A percentile compares a stretch with the other conserved stretches of the same genome.
phyloP scores from a whole-genome alignment of 371 early-diverging fungal genomes.

The Capillidium heterosporum region DNA sequence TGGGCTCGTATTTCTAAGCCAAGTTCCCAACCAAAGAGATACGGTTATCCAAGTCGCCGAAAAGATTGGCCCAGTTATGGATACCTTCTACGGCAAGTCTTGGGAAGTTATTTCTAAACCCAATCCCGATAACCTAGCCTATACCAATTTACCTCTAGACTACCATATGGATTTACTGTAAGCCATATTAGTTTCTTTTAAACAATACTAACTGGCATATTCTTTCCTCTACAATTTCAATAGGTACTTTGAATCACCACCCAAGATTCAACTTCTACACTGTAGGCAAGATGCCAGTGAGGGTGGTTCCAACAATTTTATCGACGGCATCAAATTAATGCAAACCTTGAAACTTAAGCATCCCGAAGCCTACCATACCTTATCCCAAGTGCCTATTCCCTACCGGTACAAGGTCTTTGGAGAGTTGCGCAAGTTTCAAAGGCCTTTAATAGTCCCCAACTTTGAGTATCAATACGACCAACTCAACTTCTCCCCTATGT shows the following conservation, averaged over 20 bases:
- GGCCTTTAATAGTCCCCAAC: slow-evolving; percentile 45
- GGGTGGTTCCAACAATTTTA: slow-evolving; percentile 63
- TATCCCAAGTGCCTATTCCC: slow-evolving; percentile 41
- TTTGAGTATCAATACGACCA: slow-evolving; percentile 18
- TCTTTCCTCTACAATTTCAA: not conserved
- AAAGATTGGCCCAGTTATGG: slow-evolving; percentile 50
- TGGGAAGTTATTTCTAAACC: slow-evolving; percentile 71
- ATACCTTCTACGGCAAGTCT: slow-evolving; percentile 67
- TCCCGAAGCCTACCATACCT: slow-evolving; percentile 38
- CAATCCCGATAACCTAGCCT: slow-evolving; percentile 72
- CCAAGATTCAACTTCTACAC: slow-evolving; percentile 71
- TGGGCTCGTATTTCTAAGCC: slow-evolving; percentile 54
- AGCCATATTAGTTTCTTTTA: slow-evolving; percentile 9
- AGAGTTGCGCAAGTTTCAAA: slow-evolving; percentile 46
- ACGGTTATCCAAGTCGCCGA: slow-evolving; percentile 35
- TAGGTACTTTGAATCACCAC: slow-evolving; percentile 66
- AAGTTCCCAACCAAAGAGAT: slow-evolving; percentile 37
- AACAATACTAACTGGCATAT: slow-evolving; percentile 29
- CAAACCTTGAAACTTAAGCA: slow-evolving; percentile 25
- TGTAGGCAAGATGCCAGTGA: slow-evolving; percentile 55
- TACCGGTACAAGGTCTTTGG: slow-evolving; percentile 71
- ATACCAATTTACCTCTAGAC: slow-evolving; percentile 62
- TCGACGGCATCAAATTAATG: slow-evolving; percentile 57
- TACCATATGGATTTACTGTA: slow-evolving; percentile 87
- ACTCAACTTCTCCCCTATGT: slow-evolving; percentile 74